Base-by-base conservation (phyloP, 192 early-diverging fungal genomes). In the Backusella westeae region DNA sequence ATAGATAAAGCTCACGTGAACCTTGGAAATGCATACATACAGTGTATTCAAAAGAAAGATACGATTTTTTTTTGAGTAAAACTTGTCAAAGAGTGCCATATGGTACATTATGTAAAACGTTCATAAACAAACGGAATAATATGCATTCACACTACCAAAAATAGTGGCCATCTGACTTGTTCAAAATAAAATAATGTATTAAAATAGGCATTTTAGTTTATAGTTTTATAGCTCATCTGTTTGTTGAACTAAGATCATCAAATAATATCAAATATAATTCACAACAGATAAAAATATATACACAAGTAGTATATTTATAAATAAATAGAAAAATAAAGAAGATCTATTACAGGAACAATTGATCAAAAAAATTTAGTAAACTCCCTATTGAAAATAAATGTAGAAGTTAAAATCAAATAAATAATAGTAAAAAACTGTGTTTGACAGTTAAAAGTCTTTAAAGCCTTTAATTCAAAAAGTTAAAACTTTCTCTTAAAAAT, bases 151-250 rank as follows among this genome's bases (percentile, higher is more conserved):
- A 59, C 7, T 59, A 26, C 53, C 53, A 59, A 59, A 59, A 59
- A 59, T 8, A 59, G 53, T 26, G 53, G 9, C 53, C 53, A 26
- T 59, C 53, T 59, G 53, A 59, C 53, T 59, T 59, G 53, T 59
- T 59, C 9, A 59, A 59, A 59, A 59, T 59, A 59, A 59, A 59
- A 59, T 59, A 59, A 59, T 17, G 46, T 49, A 49, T n/a, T 49
- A 17, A 49, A 49, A 21, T n/a, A 19, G 6, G n/a, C 6, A n/a
- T 49, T n/a, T n/a, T 49, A 49, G n/a, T 49, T 49, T 7, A 10
- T 26, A 59, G 21, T 49, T 49, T 49, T 7, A 10, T 26, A 59
- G 21, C 8, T 53, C 6, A 19, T 53, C 7, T 53, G 4, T 53
- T 9, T 53, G 1, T 19, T 26, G 53, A 3, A 59, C 9, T 6